Evolutionary conservation across 1,139 yeast genomes (phyloP), one percentile per base, ranked within the genome.

Genomic region (Saccharomyces hybrid): DNA sequence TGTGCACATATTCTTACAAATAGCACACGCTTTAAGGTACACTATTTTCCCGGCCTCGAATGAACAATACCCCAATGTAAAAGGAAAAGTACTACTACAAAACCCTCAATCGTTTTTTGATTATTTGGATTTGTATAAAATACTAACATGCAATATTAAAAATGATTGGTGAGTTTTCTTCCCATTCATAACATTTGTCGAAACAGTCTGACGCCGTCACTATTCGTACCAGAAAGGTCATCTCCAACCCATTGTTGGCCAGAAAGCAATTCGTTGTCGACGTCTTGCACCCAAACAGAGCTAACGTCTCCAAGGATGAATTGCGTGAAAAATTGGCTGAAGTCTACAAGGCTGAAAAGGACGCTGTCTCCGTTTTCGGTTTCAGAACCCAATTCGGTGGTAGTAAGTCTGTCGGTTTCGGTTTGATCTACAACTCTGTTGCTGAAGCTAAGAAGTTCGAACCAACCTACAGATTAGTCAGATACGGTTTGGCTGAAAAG

Each of bases 311-410:
- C 77, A 93, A 91, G 89, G 97, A 90, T 76, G 99, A 93, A 80
- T 86, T 95, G 80, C 90, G 98, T 78, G 98, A 90, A 79, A 91
- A 86, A 80, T 85, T 93, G 74, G 89, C 98, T 74, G 85, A 87
- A 73, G 82, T 86, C 75, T 93, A 93, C 97, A 91, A 90, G 85
- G 83, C 95, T 75, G 98, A 91, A 76, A 91, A 91, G 83, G 97
- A 93, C 73, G 88, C 97, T 73, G 96, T 93, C 68, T 90, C 98
- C 66, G 99, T 93, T 69, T 93, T 93, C 76, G 98, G 98, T 76
- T 88, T 93, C 95, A 88, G 96, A 85, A 93, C 99, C 72, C 95
- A 89, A 80, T 93, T 83, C 78, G 99, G 99, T 88, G 99, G 99
- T 80, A 97, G 97, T 74, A 91, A 89, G 81, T 89, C 99, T 68